These are phyloP conservation scores for Gliomastix tumulicola DNA, from an alignment of 2,329 filamentous ascomycete genomes.

Conservation along the genomic window DNA sequence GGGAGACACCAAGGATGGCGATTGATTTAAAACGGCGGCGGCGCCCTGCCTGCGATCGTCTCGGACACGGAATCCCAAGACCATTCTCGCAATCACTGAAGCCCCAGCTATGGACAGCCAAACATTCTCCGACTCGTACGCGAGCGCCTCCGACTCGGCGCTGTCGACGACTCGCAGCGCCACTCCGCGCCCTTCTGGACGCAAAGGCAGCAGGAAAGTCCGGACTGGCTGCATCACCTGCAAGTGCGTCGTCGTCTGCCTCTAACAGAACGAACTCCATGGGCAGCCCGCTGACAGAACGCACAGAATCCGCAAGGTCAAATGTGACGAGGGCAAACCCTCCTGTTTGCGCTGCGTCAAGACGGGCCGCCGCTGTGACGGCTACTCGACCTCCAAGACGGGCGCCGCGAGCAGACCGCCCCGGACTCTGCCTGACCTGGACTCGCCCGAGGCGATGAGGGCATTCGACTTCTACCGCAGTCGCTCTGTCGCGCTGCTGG, in stretches of 20 bases:
- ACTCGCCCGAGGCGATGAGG: slow-evolving; percentile 11
- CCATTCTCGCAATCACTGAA: no score
- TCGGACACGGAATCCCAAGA: no score
- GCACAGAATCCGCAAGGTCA: slow-evolving; percentile 44
- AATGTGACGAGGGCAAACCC: slow-evolving; percentile 49
- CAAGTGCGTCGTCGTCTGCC: slow-evolving; percentile 33
- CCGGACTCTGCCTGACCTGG: slow-evolving; percentile 8
- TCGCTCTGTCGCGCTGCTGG: slow-evolving; percentile 28
- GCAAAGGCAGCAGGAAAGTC: slow-evolving; percentile 37
- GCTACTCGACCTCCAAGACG: slow-evolving; percentile 27
- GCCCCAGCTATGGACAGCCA: no score
- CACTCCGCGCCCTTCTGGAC: slow-evolving; percentile 21
- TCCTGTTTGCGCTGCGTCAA: slow-evolving; percentile 44
- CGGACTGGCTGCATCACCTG: slow-evolving; percentile 46
- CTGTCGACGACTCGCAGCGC: no score
- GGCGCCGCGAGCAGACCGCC: slow-evolving; percentile 4
- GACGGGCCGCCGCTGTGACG: slow-evolving; percentile 50
- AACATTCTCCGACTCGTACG: no score
- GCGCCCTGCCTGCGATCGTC: no score
- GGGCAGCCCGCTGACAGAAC: not conserved
- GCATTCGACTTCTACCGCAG: slow-evolving; percentile 25
- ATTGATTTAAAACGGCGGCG: no score
- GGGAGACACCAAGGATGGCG: no score
- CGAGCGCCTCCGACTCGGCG: no score
- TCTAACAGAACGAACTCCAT: not conserved